These are phyloP conservation scores for Phallus indusiatus DNA, from an alignment of 768 basidiomycete species.

Conservation along the genomic window DNA sequence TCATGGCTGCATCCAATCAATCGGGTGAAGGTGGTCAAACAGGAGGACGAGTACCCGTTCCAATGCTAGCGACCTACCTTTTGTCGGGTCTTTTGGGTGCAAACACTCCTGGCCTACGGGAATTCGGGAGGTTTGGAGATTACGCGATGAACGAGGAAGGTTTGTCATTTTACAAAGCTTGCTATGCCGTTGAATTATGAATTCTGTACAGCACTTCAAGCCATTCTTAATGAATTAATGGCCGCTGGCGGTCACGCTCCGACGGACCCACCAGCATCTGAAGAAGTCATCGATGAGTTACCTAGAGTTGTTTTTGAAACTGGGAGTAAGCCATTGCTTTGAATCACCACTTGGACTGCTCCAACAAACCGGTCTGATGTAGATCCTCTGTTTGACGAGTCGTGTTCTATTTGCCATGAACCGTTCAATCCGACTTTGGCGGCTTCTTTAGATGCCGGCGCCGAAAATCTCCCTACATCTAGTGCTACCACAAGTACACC, in stretches of 20 bases:
- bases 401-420: slow-evolving; percentile 93
- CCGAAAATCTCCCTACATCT: background rate
- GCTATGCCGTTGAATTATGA: background rate
- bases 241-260: slow-evolving; percentile 64
- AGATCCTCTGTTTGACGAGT: slow-evolving; percentile 59
- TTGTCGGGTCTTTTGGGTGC: background rate
- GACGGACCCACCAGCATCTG: slow-evolving; percentile 71
- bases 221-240: slow-evolving; percentile 83
- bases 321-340: slow-evolving; percentile 41
- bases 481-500: slow-evolving; percentile 20
- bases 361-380: background rate
- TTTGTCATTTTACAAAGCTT: slow-evolving; percentile 19
- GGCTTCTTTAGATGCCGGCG: background rate
- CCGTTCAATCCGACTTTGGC: slow-evolving; percentile 12
- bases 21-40: background rate
- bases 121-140: slow-evolving; percentile 63
- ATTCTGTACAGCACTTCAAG: slow-evolving; percentile 50
- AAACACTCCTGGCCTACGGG: background rate
- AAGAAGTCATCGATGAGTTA: slow-evolving; percentile 64
- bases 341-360: background rate
- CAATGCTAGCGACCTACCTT: slow-evolving; percentile 4
- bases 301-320: slow-evolving; percentile 51
- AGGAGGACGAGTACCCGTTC: background rate
- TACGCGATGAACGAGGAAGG: slow-evolving; percentile 92
- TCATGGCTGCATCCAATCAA: background rate